phyloP scores from a whole-genome alignment of 306 rosid genomes.

The Casuarina cunninghamiana region DNA sequence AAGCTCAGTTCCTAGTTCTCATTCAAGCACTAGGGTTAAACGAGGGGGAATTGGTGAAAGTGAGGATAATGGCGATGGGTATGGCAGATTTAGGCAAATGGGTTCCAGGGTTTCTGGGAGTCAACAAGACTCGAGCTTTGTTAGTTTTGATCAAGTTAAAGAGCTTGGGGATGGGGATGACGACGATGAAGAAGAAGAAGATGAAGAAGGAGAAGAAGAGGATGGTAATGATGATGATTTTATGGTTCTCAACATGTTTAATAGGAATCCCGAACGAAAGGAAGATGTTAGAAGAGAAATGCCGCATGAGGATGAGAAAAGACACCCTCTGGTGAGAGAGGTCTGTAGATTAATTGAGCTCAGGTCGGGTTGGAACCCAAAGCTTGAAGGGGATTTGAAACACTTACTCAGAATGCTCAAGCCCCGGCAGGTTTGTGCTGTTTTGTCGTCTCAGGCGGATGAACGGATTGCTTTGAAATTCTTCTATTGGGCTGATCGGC shows the following conservation, averaged over 20 bases:
- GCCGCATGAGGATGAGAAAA: constrained; percentile 50
- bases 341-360: constrained; percentile 61
- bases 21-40: constrained; percentile 28
- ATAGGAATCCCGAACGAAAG: constrained; percentile 19
- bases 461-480: constrained; percentile 73
- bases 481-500: constrained; percentile 87
- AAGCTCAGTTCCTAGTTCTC: constrained; percentile 20
- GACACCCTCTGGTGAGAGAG: constrained; percentile 76
- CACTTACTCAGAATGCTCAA: constrained; percentile 72
- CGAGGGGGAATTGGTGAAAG: constrained; percentile 20
- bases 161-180: constrained; percentile 29
- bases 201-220: constrained; percentile 22
- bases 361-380: constrained; percentile 72
- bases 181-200: constrained; percentile 1
- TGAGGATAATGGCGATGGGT: constrained; percentile 21
- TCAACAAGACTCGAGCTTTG: constrained; percentile 22
- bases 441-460: constrained; percentile 67
- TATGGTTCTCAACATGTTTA: constrained; percentile 33
- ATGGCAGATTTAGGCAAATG: constrained; percentile 32
- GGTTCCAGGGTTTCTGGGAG: constrained; percentile 36
- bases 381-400: constrained; percentile 61
- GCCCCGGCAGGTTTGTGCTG: constrained; percentile 76
- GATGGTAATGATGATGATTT: constrained; percentile 38
- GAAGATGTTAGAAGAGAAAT: constrained; percentile 48
- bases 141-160: constrained; percentile 21